Conservation (phyloP, 768 basidiomycete species). For the Russula dissimulans region DNA sequence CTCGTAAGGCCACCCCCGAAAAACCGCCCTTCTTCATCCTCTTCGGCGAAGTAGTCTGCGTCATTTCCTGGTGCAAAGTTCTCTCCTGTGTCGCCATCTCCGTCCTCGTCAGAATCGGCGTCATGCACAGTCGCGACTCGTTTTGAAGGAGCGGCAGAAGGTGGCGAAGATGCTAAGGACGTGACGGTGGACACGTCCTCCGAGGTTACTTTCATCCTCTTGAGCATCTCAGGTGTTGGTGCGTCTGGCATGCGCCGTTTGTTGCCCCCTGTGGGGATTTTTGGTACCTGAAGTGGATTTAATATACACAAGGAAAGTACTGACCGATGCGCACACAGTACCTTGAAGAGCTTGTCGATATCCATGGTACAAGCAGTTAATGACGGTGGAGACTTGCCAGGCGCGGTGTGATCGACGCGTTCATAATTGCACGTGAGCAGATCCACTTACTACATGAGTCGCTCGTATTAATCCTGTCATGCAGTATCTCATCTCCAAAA, state of each 20-base stretch:
- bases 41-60: constrained; percentile 83
- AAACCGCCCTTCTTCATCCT: constrained; percentile 88
- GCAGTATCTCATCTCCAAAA: not conserved
- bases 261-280: constrained; percentile 50
- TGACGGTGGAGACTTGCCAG: not conserved
- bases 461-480: no score
- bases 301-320: not conserved
- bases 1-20: constrained; percentile 88
- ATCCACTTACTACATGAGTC: no score
- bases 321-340: constrained; percentile 6
- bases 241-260: constrained; percentile 72
- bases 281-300: constrained; percentile 44
- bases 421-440: constrained; percentile 4
- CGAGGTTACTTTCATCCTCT: constrained; percentile 59
- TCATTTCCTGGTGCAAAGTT: constrained; percentile 80
- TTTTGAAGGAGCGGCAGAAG: constrained; percentile 26
- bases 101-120: constrained; percentile 40
- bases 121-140: constrained; percentile 54
- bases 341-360: constrained; percentile 44
- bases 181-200: constrained; percentile 14
- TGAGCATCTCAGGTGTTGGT: constrained; percentile 74
- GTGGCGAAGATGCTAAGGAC: not conserved
- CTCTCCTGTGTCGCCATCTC: constrained; percentile 24
- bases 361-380: constrained; percentile 29
- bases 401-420: not conserved